Evolutionary conservation across 2,329 filamentous ascomycete species (phyloP).

Genomic region (Cladophialophora bantiana): DNA sequence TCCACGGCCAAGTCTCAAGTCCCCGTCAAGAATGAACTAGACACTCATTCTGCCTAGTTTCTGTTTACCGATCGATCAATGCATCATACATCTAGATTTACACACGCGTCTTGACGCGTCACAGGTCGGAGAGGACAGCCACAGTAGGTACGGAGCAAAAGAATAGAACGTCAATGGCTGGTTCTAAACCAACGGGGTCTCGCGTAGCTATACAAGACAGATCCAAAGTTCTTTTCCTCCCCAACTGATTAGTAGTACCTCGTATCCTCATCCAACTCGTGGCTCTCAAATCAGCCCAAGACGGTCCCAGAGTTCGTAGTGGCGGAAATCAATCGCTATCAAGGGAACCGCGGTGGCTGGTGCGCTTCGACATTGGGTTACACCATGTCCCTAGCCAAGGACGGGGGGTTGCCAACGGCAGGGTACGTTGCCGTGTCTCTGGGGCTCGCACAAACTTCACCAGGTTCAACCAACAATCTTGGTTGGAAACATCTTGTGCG

Average conservation of each 20-base stretch:
- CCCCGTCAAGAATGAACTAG: neutral
- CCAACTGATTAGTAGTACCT: too few relatives aligned
- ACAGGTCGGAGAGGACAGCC: neutral
- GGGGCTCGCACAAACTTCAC: constrained; percentile 1
- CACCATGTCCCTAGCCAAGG: constrained; percentile 51
- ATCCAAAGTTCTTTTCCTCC: neutral
- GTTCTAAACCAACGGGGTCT: neutral
- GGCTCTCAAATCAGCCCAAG: neutral
- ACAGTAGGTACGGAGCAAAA: too few relatives aligned
- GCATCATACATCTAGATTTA: constrained; percentile 38
- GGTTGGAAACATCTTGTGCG: neutral
- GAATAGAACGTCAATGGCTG: neutral
- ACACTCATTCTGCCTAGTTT: constrained; percentile 38
- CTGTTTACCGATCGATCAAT: constrained; percentile 59
- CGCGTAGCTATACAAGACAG: neutral
- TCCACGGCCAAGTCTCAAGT: neutral
- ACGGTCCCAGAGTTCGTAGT: neutral
- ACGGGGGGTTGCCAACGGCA: constrained; percentile 19
- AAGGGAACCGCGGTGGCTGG: neutral
- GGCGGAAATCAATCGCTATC: neutral
- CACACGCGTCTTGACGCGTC: neutral
- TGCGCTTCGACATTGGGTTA: constrained; percentile 43
- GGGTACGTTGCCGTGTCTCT: constrained; percentile 5
- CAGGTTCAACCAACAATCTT: neutral
- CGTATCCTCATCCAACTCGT: neutral